Conservation (phyloP, 768 basidiomycete genomes). For the Leucosporidium creatinivorum region DNA sequence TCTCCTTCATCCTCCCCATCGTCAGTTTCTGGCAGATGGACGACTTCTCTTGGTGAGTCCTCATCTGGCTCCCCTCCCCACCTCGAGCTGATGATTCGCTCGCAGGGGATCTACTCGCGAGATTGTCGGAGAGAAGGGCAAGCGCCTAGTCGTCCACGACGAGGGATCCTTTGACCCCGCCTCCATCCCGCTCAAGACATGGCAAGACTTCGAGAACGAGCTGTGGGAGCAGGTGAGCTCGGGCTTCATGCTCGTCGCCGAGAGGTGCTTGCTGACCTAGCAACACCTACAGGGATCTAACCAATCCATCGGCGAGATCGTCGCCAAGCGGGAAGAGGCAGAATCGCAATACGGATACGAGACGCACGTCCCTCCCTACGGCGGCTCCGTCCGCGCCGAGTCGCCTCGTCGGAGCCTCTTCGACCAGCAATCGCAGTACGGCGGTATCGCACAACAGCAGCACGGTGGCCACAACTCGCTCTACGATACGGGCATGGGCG, state of each 20-base stretch:
- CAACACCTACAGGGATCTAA: slow-evolving; percentile 23
- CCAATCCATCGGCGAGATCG: slow-evolving; percentile 35
- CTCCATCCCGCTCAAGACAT: slow-evolving; percentile 87
- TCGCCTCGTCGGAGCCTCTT: neutral
- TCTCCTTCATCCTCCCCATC: slow-evolving; percentile 85
- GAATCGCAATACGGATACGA: slow-evolving; percentile 26
- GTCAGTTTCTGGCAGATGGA: slow-evolving; percentile 99
- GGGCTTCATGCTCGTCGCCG: neutral
- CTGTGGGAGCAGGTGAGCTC: slow-evolving; percentile 28
- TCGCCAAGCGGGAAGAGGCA: slow-evolving; percentile 24
- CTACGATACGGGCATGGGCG: neutral
- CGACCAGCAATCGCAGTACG: slow-evolving; percentile 16
- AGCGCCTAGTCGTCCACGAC: slow-evolving; percentile 92
- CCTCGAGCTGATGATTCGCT: slow-evolving; percentile 5
- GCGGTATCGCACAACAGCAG: slow-evolving; percentile 1
- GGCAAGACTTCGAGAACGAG: slow-evolving; percentile 58
- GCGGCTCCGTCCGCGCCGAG: slow-evolving; percentile 12
- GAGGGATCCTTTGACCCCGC: slow-evolving; percentile 96
- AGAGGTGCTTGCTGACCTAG: neutral
- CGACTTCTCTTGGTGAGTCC: slow-evolving; percentile 65
- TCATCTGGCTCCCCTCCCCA: slow-evolving; percentile 8
- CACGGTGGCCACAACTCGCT: neutral
- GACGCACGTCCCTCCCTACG: slow-evolving; percentile 26
- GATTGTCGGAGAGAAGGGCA: slow-evolving; percentile 87
- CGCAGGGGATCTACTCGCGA: slow-evolving; percentile 77